These are phyloP conservation scores for Acorus calamus DNA, from an alignment of 106 monocot genomes.

Conservation along the genomic window DNA sequence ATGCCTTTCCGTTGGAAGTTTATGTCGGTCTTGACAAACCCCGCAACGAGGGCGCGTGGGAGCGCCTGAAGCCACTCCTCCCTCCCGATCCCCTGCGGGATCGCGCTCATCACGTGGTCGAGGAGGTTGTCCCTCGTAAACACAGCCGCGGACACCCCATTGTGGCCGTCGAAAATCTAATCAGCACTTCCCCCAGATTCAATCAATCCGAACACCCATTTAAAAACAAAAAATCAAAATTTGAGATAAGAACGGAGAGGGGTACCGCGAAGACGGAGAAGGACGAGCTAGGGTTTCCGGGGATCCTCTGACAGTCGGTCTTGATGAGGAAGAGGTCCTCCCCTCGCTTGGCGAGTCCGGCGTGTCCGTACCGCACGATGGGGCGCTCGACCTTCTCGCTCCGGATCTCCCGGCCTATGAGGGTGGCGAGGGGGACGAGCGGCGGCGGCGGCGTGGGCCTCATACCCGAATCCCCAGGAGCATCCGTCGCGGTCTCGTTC, in stretches of 20 bases:
- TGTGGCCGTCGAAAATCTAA: conserved; percentile 93
- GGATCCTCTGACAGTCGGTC: conserved; percentile 57
- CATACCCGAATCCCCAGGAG: conserved; percentile 20
- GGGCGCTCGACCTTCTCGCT: conserved; percentile 43
- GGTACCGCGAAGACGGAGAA: conserved; percentile 95
- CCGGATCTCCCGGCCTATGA: conserved; percentile 87
- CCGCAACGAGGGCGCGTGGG: conserved; percentile 73
- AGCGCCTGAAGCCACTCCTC: conserved; percentile 88
- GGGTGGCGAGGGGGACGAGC: conserved; percentile 68
- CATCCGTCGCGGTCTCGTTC: no score
- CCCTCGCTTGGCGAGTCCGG: conserved; percentile 77
- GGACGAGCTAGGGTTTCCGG: conserved; percentile 50
- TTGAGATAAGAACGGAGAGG: not conserved
- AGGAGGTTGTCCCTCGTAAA: conserved; percentile 80
- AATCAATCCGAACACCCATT: not conserved
- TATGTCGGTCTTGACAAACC: conserved; percentile 95
- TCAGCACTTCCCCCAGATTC: no score
- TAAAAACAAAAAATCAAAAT: not conserved
- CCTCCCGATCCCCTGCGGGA: conserved; percentile 59
- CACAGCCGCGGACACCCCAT: conserved; percentile 84
- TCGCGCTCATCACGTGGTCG: conserved; percentile 75
- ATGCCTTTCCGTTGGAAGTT: conserved; percentile 86
- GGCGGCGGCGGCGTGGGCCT: conserved; percentile 8
- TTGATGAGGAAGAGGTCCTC: conserved; percentile 82
- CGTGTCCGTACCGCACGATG: conserved; percentile 51